These are phyloP conservation scores for Bonia amplexicaulis DNA, from an alignment of 176 grass and related monocot species.

Conservation along the genomic window DNA sequence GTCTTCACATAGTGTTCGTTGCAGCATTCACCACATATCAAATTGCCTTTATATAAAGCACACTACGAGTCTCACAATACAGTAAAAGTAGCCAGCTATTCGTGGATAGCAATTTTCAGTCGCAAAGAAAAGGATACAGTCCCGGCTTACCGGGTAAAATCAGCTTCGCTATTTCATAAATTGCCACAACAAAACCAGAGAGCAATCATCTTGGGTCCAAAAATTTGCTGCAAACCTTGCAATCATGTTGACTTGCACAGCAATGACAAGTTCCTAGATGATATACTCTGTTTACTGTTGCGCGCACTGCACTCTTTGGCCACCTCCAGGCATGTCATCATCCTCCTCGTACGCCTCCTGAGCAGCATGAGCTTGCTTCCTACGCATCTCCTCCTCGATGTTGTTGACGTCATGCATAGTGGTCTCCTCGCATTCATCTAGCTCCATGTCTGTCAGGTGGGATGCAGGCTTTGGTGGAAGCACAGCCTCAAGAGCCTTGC, in stretches of 20 bases:
- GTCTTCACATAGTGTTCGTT: not conserved
- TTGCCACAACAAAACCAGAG: conserved; percentile 24
- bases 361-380: conserved; percentile 61
- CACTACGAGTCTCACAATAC: not conserved
- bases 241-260: not conserved
- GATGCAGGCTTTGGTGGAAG: conserved; percentile 58
- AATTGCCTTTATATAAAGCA: conserved; percentile 14
- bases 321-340: conserved; percentile 64
- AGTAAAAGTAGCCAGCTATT: conserved; percentile 8
- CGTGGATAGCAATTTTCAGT: conserved; percentile 23
- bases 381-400: conserved; percentile 92
- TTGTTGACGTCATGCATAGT: conserved; percentile 87
- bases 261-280: not conserved
- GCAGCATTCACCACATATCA: not conserved
- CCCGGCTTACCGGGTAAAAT: conserved; percentile 12
- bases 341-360: conserved; percentile 90
- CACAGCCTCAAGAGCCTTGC: conserved; percentile 72
- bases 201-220: not conserved
- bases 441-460: conserved; percentile 82
- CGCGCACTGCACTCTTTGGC: conserved; percentile 84
- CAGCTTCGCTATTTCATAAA: conserved; percentile 5
- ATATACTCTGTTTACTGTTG: conserved; percentile 52
- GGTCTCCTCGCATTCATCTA: conserved; percentile 92
- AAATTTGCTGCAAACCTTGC: not conserved
- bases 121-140: conserved; percentile 34